Conservation (phyloP, 352 stramenopile genomes). For the Globisporangium okanoganense region DNA sequence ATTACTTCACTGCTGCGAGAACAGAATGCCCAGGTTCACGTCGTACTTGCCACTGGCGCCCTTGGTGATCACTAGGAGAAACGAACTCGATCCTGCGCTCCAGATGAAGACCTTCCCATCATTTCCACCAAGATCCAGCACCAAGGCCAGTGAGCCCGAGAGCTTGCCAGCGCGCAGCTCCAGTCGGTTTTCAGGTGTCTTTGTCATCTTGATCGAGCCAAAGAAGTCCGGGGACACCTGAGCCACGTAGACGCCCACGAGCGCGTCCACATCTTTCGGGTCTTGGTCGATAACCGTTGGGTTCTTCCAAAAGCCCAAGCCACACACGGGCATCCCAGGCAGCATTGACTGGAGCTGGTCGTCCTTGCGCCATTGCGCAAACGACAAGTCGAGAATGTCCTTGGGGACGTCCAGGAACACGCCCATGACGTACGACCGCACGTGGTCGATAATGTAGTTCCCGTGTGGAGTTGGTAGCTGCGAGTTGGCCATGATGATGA, state of each 20-base stretch:
- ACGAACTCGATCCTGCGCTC: not conserved
- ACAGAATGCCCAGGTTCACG: not conserved
- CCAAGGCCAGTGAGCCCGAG: not conserved
- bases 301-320: conserved; percentile 42
- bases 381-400: conserved; percentile 41
- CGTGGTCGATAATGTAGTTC: conserved; percentile 49
- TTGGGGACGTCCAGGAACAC: conserved; percentile 65
- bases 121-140: not conserved
- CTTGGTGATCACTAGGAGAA: not conserved
- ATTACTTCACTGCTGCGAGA: conserved; percentile 10
- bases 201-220: conserved; percentile 24
- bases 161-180: not conserved
- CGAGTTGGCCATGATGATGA: conserved; percentile 62
- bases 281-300: conserved; percentile 23
- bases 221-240: conserved; percentile 36
- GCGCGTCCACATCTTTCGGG: conserved; percentile 17
- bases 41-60: not conserved
- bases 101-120: conserved; percentile 3
- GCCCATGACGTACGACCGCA: conserved; percentile 60
- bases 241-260: conserved; percentile 43
- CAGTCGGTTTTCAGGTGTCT: not conserved
- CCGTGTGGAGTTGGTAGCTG: conserved; percentile 33
- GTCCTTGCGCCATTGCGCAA: conserved; percentile 27
- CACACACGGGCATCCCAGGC: conserved; percentile 33
- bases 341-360: conserved; percentile 29